These are phyloP conservation scores for Pseudozyma pruni DNA, from an alignment of 1,284 basidiomycete genomes.

Conservation along the genomic window DNA sequence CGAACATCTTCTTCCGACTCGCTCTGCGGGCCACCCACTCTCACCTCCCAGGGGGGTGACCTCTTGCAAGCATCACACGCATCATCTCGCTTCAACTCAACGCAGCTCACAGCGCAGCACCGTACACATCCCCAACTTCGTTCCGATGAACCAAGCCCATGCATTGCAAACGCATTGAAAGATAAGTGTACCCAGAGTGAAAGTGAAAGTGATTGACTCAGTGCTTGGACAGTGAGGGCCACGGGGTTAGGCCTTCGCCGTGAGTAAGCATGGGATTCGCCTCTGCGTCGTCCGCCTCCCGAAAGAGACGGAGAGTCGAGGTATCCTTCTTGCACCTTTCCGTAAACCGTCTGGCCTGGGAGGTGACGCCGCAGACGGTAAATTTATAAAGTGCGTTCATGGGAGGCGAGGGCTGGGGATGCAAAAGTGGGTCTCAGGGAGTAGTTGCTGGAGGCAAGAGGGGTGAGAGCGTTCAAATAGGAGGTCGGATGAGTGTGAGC, in stretches of 20 bases:
- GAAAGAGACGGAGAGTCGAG: conserved; percentile 6
- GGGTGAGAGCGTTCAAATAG: too few species aligned
- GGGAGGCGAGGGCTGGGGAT: background rate
- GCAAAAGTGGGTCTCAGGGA: background rate
- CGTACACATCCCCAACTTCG: too few species aligned
- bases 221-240: conserved; percentile 49
- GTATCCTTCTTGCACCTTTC: conserved; percentile 51
- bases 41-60: too few species aligned
- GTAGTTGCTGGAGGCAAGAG: background rate
- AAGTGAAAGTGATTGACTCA: conserved; percentile 54
- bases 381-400: conserved; percentile 33
- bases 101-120: too few species aligned
- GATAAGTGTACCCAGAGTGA: conserved; percentile 52
- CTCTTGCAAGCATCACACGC: background rate
- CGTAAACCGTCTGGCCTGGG: conserved; percentile 45
- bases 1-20: background rate
- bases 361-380: conserved; percentile 17
- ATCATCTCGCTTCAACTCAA: too few species aligned
- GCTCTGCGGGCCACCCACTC: too few species aligned
- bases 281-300: conserved; percentile 8
- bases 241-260: conserved; percentile 28
- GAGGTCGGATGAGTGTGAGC: too few species aligned
- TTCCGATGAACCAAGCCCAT: too few species aligned
- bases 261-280: conserved; percentile 56
- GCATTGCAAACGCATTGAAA: background rate